Evolutionary conservation across 2,329 filamentous ascomycete species (phyloP).

Genomic region (Pochonia chlamydosporia): DNA sequence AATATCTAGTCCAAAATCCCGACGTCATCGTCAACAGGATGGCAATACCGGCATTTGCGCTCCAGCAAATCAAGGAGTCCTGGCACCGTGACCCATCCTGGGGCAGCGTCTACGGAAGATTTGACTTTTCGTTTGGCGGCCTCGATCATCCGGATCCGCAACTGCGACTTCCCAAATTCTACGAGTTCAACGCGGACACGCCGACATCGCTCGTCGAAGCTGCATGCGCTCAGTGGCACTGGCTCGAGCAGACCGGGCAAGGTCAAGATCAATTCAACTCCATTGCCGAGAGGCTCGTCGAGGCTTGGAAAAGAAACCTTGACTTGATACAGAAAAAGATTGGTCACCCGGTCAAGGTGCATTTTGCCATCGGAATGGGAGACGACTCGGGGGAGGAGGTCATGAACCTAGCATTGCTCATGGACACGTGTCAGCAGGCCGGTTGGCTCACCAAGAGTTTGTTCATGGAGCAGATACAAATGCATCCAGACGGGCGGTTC

Average conservation of each 20-base stretch:
- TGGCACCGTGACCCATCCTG: slow-evolving; percentile 4
- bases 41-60: slow-evolving; percentile 4
- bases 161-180: slow-evolving; percentile 6
- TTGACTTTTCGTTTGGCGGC: slow-evolving; percentile 7
- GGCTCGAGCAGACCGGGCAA: slow-evolving; percentile 5
- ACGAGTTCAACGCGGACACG: slow-evolving; percentile 9
- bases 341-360: not conserved
- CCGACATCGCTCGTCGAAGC: slow-evolving; percentile 7
- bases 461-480: slow-evolving; percentile 2
- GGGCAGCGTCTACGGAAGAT: slow-evolving; percentile 6
- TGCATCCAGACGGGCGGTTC: slow-evolving; percentile 1
- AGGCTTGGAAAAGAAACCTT: slow-evolving; percentile 3
- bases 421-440: slow-evolving; percentile 3
- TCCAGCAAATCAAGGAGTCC: not conserved
- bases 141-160: slow-evolving; percentile 4
- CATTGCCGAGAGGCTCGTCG: not conserved
- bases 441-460: slow-evolving; percentile 5
- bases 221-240: slow-evolving; percentile 1
- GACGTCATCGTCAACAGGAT: not conserved
- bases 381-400: slow-evolving; percentile 2
- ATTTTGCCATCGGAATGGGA: slow-evolving; percentile 1
- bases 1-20: slow-evolving; percentile 2
- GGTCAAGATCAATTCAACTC: slow-evolving; percentile 5
- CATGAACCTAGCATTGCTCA: slow-evolving; percentile 1
- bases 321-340: not conserved